Percentiles rank a stretch among this genome's conserved stretches.
phyloP scores from a whole-genome alignment of 208 protist genomes.

The Trypanosoma grayi region DNA sequence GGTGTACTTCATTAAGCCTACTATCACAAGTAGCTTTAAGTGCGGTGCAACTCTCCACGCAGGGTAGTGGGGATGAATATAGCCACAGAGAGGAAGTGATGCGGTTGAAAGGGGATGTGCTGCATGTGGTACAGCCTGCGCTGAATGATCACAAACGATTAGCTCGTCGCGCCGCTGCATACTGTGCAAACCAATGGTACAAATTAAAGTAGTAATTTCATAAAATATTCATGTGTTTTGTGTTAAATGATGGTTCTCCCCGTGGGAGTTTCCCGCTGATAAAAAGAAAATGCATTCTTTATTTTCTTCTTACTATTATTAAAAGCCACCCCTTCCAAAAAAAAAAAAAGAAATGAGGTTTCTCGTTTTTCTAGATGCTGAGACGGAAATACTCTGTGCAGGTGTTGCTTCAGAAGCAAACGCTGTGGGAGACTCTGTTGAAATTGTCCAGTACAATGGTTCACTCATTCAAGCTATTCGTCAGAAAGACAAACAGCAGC shows the following conservation, averaged over 20 bases:
- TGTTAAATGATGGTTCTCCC: not conserved
- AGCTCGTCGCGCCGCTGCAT: slow-evolving; percentile 51
- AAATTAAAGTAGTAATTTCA: slow-evolving; percentile 35
- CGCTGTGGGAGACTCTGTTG: slow-evolving; percentile 5
- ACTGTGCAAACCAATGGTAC: slow-evolving; percentile 61
- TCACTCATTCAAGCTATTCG: slow-evolving; percentile 9
- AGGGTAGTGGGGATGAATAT: slow-evolving; percentile 5
- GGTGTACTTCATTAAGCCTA: slow-evolving; percentile 19
- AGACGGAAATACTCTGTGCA: slow-evolving; percentile 3
- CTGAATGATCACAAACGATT: slow-evolving; percentile 58
- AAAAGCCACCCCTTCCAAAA: too few species aligned
- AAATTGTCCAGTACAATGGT: slow-evolving; percentile 11
- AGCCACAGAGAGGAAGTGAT: not conserved
- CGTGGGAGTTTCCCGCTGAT: not conserved
- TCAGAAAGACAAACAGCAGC: not conserved
- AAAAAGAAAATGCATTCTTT: not conserved
- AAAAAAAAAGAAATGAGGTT: slow-evolving; percentile 11
- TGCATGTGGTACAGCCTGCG: slow-evolving; percentile 29
- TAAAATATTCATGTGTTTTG: not conserved
- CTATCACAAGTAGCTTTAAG: slow-evolving; percentile 16
- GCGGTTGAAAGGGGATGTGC: slow-evolving; percentile 25
- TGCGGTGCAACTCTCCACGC: not conserved
- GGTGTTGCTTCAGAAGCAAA: slow-evolving; percentile 7
- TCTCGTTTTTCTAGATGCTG: slow-evolving; percentile 25
- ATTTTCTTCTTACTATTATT: slow-evolving; percentile 10